Evolutionary conservation across 2,329 filamentous ascomycete genomes (phyloP).

Genomic region (Ophiostoma triangulosporum): DNA sequence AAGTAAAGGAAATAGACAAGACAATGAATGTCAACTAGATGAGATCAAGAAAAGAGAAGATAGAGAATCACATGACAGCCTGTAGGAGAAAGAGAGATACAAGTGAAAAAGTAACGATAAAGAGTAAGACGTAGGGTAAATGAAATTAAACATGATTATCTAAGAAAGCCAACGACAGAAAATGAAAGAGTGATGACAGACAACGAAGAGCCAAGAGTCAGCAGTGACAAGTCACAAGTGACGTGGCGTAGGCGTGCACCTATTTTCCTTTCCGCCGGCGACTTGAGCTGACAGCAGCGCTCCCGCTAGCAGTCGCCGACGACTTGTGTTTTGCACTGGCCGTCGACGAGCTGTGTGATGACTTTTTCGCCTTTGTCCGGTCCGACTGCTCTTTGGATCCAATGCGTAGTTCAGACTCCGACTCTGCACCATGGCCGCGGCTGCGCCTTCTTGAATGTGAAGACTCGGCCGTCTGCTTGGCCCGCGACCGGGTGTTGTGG

Average conservation of each 20-base stretch:
- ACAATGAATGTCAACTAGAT: background rate
- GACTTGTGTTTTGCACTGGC: slow-evolving; percentile 7
- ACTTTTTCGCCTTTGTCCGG: slow-evolving; percentile 15
- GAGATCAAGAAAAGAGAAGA: background rate
- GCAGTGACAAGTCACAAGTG: no score
- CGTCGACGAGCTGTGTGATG: slow-evolving; percentile 7
- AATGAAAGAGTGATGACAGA: background rate
- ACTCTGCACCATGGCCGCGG: slow-evolving; percentile 22
- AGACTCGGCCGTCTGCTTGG: slow-evolving; percentile 2
- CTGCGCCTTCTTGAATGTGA: slow-evolving; percentile 16
- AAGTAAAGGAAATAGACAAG: background rate
- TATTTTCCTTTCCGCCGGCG: slow-evolving; percentile 11
- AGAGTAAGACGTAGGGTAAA: background rate
- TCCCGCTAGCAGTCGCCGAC: slow-evolving; percentile 4
- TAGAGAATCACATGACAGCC: background rate
- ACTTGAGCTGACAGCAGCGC: background rate
- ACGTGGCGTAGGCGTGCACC: background rate
- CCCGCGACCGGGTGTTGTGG: slow-evolving; percentile 13
- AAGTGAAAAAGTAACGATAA: background rate
- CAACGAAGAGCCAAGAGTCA: background rate
- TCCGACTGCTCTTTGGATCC: slow-evolving; percentile 12
- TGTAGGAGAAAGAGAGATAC: background rate
- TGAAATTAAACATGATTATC: slow-evolving; percentile 3
- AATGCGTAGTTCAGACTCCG: slow-evolving; percentile 5
- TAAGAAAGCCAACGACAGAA: background rate